phyloP scores from a whole-genome alignment of 352 stramenopile genomes.

The Pythium graminicola region DNA sequence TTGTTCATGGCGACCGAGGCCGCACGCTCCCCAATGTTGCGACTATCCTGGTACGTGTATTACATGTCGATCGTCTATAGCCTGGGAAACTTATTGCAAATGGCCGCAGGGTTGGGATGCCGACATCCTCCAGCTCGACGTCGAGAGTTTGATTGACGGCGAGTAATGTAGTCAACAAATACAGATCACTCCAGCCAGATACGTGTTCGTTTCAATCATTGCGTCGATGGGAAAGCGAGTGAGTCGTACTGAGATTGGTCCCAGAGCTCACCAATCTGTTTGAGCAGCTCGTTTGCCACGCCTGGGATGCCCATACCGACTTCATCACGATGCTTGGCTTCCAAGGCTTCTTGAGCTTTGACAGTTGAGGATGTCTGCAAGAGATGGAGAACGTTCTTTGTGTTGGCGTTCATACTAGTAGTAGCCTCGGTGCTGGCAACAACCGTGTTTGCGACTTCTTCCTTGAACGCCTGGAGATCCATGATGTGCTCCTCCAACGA shows the following conservation, averaged over 20 bases:
- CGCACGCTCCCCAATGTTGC: slow-evolving; percentile 95
- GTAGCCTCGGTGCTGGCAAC: slow-evolving; percentile 95
- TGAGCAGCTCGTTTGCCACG: slow-evolving; percentile 38
- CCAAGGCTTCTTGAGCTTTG: slow-evolving; percentile 26
- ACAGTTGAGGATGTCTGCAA: slow-evolving; percentile 42
- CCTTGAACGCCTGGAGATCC: slow-evolving; percentile 99
- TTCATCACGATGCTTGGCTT: slow-evolving; percentile 1
- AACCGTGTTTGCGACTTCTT: slow-evolving; percentile 96
- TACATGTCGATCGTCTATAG: too few relatives aligned
- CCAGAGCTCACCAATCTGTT: slow-evolving; percentile 73
- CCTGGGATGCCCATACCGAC: slow-evolving; percentile 11
- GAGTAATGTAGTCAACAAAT: slow-evolving; percentile 11
- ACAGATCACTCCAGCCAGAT: too few relatives aligned
- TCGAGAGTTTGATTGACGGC: slow-evolving; percentile 82
- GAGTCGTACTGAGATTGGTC: slow-evolving; percentile 77
- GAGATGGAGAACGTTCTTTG: slow-evolving; percentile 52
- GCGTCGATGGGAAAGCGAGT: slow-evolving; percentile 44
- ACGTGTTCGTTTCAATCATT: slow-evolving; percentile 7
- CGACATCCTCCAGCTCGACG: slow-evolving; percentile 98
- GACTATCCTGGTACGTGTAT: slow-evolving; percentile 66
- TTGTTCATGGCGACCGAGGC: slow-evolving; percentile 97
- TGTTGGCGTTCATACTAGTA: slow-evolving; percentile 91
- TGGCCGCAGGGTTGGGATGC: slow-evolving; percentile 64
- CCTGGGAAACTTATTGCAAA: background rate
- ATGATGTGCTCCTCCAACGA: slow-evolving; percentile 99